Percentiles rank a stretch among this genome's conserved stretches.
Conservation (phyloP, 495 filamentous ascomycete genomes). For the Penicillium parvum region DNA sequence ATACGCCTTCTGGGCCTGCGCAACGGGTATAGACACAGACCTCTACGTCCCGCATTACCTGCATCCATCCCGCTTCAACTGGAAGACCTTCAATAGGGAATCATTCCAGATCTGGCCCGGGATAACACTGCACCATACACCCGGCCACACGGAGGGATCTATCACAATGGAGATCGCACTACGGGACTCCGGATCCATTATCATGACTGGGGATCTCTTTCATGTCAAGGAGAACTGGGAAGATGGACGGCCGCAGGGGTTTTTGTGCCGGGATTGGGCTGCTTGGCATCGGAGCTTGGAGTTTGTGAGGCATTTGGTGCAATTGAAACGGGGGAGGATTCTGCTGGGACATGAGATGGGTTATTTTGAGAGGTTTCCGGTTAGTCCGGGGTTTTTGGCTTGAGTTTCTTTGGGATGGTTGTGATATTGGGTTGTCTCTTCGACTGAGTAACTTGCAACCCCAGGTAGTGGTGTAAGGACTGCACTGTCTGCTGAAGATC, state of each 20-base stretch:
- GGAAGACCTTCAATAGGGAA: constrained; percentile 31
- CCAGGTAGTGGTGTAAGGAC: too few species aligned
- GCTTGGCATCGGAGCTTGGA: constrained; percentile 39
- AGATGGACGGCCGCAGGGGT: constrained; percentile 35
- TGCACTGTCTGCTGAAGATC: too few species aligned
- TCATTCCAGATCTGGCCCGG: constrained; percentile 34
- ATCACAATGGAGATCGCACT: constrained; percentile 20
- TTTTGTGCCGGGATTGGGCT: constrained; percentile 39
- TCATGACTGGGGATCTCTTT: background rate
- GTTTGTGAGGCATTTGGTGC: too few species aligned
- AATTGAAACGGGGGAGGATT: too few species aligned
- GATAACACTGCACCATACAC: constrained; percentile 33
- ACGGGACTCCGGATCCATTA: background rate
- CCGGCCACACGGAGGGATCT: constrained; percentile 39
- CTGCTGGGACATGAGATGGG: too few species aligned
- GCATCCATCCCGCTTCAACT: constrained; percentile 26
- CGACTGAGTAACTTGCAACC: too few species aligned
- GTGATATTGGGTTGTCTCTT: too few species aligned
- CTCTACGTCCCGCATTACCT: constrained; percentile 44
- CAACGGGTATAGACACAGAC: constrained; percentile 39
- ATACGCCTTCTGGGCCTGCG: constrained; percentile 45
- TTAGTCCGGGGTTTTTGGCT: too few species aligned
- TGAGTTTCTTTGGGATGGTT: too few species aligned
- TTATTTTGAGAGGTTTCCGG: too few species aligned
- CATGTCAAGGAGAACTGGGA: constrained; percentile 11